Conservation (phyloP, 2,329 filamentous ascomycete genomes). For the Pezizomycotina sp. region DNA sequence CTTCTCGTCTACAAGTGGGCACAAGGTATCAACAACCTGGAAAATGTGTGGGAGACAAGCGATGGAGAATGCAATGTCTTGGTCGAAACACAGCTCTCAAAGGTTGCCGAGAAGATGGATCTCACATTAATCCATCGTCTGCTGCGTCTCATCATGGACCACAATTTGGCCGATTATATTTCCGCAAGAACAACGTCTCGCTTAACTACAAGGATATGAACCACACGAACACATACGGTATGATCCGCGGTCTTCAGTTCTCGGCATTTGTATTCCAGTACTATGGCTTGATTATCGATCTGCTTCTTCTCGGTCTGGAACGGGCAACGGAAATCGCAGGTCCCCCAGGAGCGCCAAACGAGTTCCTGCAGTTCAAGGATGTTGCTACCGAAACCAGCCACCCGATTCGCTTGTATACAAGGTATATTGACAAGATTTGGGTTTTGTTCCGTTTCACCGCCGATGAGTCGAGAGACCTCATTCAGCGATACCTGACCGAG, state of each 20-base stretch:
- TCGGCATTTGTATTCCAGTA: constrained; percentile 98
- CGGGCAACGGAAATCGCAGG: constrained; percentile 96
- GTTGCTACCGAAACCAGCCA: constrained; percentile 81
- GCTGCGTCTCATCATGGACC: constrained; percentile 91
- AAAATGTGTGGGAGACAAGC: constrained; percentile 82
- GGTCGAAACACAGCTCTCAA: constrained; percentile 96
- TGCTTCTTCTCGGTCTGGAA: constrained; percentile 79
- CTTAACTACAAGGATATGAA: constrained; percentile 99
- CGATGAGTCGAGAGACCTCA: constrained; percentile 86
- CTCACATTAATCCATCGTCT: constrained; percentile 86
- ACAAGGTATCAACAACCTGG: constrained; percentile 95
- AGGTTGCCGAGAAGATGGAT: constrained; percentile 99
- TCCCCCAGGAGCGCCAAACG: constrained; percentile 81
- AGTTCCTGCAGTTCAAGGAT: constrained; percentile 94
- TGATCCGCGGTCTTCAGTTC: constrained; percentile 96
- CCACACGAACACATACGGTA: constrained; percentile 94
- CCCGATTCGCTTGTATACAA: constrained; percentile 90
- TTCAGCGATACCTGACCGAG: constrained; percentile 93
- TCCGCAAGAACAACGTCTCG: constrained; percentile 99
- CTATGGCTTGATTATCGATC: constrained; percentile 87
- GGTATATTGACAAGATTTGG: constrained; percentile 98
- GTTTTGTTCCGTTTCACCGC: constrained; percentile 88
- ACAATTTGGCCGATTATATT: constrained; percentile 97
- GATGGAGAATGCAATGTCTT: constrained; percentile 96
- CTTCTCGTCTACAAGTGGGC: constrained; percentile 96